Conservation (phyloP, 106 monocot species). For the Acorus calamus region DNA sequence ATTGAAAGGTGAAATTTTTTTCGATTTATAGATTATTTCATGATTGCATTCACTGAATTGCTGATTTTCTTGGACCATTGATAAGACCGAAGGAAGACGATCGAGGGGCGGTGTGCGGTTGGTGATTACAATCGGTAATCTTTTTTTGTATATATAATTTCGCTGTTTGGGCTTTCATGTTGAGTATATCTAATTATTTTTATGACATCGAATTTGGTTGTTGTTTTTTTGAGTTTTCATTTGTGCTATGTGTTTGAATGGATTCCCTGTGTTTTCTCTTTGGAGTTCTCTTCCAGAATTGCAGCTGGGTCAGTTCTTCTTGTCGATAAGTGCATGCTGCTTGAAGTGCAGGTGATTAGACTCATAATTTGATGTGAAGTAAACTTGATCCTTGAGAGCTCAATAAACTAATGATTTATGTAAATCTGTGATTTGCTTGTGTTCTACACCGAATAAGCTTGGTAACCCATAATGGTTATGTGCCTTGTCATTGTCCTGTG, state of each 20-base stretch:
- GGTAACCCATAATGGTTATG: no score
- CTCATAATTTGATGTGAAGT: not conserved
- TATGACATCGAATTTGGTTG: not conserved
- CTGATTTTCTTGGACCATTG: not conserved
- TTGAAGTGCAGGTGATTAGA: conserved; percentile 65
- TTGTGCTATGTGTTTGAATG: not conserved
- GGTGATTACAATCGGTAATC: conserved; percentile 50
- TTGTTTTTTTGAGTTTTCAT: not conserved
- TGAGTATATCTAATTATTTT: not conserved
- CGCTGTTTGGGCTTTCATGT: conserved; percentile 6
- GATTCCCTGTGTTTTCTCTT: conserved; percentile 1
- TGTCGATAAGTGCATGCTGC: conserved; percentile 76
- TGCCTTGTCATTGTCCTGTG: no score
- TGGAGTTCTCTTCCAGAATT: conserved; percentile 43
- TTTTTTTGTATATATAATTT: not conserved
- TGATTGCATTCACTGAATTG: not conserved
- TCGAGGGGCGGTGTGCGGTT: conserved; percentile 83
- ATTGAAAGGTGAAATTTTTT: no score
- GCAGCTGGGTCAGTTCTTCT: conserved; percentile 40
- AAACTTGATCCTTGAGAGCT: no score
- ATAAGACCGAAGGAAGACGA: conserved; percentile 48
- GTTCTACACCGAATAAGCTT: no score
- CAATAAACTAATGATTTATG: no score
- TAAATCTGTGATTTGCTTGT: no score
- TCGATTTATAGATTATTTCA: no score